phyloP scores from a whole-genome alignment of 2,329 filamentous ascomycete species.

The Stylonectria norvegica region DNA sequence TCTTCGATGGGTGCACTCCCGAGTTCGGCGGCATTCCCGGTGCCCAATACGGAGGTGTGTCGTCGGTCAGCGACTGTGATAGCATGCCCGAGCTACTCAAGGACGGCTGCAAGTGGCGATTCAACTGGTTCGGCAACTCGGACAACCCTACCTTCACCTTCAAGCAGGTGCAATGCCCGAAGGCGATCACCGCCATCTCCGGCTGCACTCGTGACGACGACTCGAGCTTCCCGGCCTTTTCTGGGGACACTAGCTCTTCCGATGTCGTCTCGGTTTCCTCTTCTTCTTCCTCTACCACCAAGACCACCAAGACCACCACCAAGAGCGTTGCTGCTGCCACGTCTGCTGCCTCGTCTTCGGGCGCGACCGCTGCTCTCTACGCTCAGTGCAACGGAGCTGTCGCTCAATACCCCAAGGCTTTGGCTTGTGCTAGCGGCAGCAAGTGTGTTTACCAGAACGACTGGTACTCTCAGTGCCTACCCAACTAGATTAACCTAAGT shows the following conservation, averaged over 20 bases:
- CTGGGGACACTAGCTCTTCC: slow-evolving; percentile 11
- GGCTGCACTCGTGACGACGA: slow-evolving; percentile 36
- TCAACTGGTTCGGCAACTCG: slow-evolving; percentile 59
- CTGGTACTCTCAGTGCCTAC: slow-evolving; percentile 24
- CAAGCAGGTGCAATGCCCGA: slow-evolving; percentile 54
- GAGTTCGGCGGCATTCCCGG: slow-evolving; percentile 47
- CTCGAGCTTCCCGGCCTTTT: slow-evolving; percentile 25
- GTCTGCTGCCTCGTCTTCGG: slow-evolving; percentile 5
- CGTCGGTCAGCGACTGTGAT: slow-evolving; percentile 48
- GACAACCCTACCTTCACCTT: slow-evolving; percentile 57
- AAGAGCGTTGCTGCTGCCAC: slow-evolving; percentile 4
- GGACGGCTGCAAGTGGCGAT: slow-evolving; percentile 60
- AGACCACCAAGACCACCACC: slow-evolving; percentile 1
- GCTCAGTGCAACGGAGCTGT: slow-evolving; percentile 23
- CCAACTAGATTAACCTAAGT: no score
- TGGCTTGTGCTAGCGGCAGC: slow-evolving; percentile 20
- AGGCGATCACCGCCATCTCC: slow-evolving; percentile 41
- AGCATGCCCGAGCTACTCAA: slow-evolving; percentile 51
- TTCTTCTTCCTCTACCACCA: neutral
- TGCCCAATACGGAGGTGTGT: slow-evolving; percentile 56
- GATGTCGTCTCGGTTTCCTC: slow-evolving; percentile 1
- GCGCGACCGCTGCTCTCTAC: slow-evolving; percentile 12
- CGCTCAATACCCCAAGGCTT: slow-evolving; percentile 18
- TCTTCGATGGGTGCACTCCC: slow-evolving; percentile 49
- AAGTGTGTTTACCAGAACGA: slow-evolving; percentile 24